phyloP scores from a whole-genome alignment of 306 rosid species.

The Corylus americana region DNA sequence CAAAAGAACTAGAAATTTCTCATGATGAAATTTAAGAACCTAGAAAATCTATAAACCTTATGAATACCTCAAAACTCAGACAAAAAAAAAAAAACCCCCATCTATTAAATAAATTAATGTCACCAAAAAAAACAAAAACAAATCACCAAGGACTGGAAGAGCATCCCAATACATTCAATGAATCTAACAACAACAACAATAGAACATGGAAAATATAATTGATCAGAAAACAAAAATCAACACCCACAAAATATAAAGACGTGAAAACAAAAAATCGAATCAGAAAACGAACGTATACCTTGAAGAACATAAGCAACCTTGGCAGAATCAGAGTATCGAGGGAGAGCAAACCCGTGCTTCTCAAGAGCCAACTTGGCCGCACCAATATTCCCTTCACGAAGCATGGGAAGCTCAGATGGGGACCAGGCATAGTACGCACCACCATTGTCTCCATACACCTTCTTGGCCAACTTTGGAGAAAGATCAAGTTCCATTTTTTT shows the following conservation, averaged over 20 bases:
- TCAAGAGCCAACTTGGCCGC: conserved; percentile 70
- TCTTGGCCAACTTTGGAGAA: conserved; percentile 65
- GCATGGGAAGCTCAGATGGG: conserved; percentile 78
- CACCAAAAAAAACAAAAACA: no score
- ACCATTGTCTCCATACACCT: conserved; percentile 57
- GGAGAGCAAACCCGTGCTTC: conserved; percentile 75
- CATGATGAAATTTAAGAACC: no score
- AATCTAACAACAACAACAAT: not conserved
- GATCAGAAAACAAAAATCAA: not conserved
- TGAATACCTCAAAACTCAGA: not conserved
- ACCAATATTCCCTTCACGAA: conserved; percentile 67
- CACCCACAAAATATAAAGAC: not conserved
- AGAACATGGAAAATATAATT: not conserved
- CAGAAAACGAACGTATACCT: conserved; percentile 35
- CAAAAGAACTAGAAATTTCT: no score
- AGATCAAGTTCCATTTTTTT: conserved; percentile 67
- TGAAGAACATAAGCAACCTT: conserved; percentile 78
- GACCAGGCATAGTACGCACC: conserved; percentile 72
- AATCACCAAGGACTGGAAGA: not conserved
- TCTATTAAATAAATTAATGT: not conserved
- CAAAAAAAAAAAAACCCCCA: no score
- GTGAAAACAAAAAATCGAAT: not conserved
- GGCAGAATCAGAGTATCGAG: conserved; percentile 72
- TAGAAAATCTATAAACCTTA: no score
- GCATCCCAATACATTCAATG: not conserved